Conservation (phyloP, 2,329 filamentous ascomycete species). For the Clarireedia sp. region DNA sequence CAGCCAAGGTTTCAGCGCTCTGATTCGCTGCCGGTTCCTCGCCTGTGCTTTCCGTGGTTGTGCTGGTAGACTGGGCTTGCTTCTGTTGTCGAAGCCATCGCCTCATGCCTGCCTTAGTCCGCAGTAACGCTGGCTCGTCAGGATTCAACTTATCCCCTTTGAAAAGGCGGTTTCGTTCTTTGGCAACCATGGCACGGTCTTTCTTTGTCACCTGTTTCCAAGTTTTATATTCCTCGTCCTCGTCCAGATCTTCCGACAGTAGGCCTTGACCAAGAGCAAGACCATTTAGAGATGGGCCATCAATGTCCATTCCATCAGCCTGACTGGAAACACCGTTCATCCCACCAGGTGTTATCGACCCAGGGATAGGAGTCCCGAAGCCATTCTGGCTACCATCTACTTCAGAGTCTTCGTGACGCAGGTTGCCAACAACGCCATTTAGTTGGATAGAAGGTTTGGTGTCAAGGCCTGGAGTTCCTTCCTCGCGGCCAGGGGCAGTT, state of each 20-base stretch:
- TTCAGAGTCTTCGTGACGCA: constrained; percentile 66
- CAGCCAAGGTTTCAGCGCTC: constrained; percentile 70
- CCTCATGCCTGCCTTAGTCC: constrained; percentile 82
- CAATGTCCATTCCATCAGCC: constrained; percentile 78
- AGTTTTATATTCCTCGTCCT: constrained; percentile 92
- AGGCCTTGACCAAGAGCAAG: constrained; percentile 56
- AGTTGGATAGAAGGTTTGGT: constrained; percentile 65
- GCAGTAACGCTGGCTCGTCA: constrained; percentile 79
- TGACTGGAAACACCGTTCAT: constrained; percentile 67
- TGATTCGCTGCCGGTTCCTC: constrained; percentile 41
- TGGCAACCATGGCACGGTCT: constrained; percentile 77
- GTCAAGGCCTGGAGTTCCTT: constrained; percentile 70
- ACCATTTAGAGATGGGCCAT: constrained; percentile 63
- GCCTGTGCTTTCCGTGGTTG: constrained; percentile 37
- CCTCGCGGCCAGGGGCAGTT: constrained; percentile 62
- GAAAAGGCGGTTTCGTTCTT: constrained; percentile 80
- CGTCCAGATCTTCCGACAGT: constrained; percentile 65
- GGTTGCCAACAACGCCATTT: constrained; percentile 52
- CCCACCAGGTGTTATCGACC: constrained; percentile 68
- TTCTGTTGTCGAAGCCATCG: constrained; percentile 76
- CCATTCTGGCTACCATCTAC: constrained; percentile 75
- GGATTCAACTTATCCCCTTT: constrained; percentile 74
- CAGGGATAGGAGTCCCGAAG: constrained; percentile 69
- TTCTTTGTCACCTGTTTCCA: constrained; percentile 99
- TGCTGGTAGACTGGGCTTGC: constrained; percentile 47